Percentiles rank a stretch among this genome's conserved stretches.
These are phyloP conservation scores for Novakomyces olei DNA, from an alignment of 805 yeast species.

Conservation along the genomic window DNA sequence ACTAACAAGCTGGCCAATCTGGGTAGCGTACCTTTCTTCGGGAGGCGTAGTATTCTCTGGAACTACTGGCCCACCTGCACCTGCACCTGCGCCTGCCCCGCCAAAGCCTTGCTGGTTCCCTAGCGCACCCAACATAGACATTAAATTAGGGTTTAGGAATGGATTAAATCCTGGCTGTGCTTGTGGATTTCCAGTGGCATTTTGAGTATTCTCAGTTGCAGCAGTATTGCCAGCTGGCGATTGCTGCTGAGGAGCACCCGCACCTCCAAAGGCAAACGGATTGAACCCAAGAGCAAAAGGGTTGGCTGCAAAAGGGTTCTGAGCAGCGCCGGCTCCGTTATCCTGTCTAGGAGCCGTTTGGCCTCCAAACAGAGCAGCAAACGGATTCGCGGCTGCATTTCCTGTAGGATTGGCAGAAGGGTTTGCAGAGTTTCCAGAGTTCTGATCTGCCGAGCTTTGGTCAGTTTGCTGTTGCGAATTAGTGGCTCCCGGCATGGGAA, in stretches of 20 bases:
- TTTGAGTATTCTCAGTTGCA: conserved; percentile 13
- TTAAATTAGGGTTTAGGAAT: too few relatives aligned
- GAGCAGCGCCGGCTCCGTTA: conserved; percentile 15
- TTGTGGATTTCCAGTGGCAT: too few relatives aligned
- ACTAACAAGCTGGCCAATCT: conserved; percentile 53
- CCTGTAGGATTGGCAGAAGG: conserved; percentile 9
- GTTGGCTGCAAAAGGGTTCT: conserved; percentile 13
- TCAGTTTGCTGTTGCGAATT: too few relatives aligned
- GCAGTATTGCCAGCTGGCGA: conserved; percentile 25
- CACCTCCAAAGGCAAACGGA: conserved; percentile 26
- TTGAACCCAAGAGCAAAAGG: conserved; percentile 21
- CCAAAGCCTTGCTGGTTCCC: conserved; percentile 5
- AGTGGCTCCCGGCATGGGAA: conserved; percentile 17
- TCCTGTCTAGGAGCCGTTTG: conserved; percentile 25
- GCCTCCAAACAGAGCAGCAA: conserved; percentile 24
- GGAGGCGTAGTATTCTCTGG: conserved; percentile 50
- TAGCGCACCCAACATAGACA: conserved; percentile 8
- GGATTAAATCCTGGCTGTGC: conserved; percentile 7
- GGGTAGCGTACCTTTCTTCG: conserved; percentile 53
- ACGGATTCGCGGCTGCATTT: conserved; percentile 27
- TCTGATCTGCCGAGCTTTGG: too few relatives aligned
- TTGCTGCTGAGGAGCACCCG: conserved; percentile 16
- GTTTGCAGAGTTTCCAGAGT: too few relatives aligned
- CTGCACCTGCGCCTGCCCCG: conserved; percentile 7
- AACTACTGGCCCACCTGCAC: conserved; percentile 14